Evolutionary conservation across 2,329 filamentous ascomycete genomes (phyloP).

Genomic region (Cytospora piceae): DNA sequence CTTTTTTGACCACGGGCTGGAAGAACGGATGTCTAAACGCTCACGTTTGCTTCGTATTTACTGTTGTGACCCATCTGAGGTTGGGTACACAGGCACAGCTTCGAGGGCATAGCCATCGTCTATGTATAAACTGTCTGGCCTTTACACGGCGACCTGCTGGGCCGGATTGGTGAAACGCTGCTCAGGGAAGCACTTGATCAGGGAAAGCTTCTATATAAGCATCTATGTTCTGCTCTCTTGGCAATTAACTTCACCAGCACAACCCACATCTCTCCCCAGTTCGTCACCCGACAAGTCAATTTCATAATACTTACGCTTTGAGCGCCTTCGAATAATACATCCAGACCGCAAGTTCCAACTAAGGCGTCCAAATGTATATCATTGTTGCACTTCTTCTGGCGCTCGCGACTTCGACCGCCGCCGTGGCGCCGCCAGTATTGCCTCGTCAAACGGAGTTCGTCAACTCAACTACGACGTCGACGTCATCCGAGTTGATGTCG

Average conservation of each 20-base stretch:
- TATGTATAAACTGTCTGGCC: neutral
- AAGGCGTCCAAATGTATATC: neutral
- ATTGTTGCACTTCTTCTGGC: neutral
- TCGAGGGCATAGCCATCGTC: neutral
- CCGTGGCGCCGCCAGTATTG: neutral
- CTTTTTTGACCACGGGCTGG: neutral
- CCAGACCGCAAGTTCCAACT: neutral
- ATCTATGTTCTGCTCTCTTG: no score
- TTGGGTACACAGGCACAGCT: neutral
- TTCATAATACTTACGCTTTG: no score
- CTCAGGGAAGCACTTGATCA: no score
- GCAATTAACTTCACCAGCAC: neutral
- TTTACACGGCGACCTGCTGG: no score
- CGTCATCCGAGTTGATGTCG: no score
- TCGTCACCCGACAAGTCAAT: no score
- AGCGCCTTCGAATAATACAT: no score
- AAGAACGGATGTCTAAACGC: neutral
- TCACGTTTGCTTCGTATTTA: neutral
- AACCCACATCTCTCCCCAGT: no score
- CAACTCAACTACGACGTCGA: neutral
- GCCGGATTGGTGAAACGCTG: no score
- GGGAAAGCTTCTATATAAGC: no score
- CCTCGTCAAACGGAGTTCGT: neutral
- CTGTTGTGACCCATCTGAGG: neutral
- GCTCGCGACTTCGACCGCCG: neutral